phyloP scores from a whole-genome alignment of 257 asterid genomes.

The Jaltomata sinuosa region DNA sequence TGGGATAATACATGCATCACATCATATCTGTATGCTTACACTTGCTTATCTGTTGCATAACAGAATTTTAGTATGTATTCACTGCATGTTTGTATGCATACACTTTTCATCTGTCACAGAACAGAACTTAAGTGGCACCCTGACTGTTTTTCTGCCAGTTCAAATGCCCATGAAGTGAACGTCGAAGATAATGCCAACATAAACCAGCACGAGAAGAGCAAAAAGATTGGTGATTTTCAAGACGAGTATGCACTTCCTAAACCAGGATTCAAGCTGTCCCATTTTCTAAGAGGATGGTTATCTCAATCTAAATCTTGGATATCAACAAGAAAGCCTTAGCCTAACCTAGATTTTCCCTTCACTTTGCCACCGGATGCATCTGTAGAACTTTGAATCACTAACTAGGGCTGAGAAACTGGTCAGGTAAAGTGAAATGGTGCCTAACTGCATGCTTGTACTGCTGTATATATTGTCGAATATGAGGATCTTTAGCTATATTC shows the following conservation, averaged over 20 bases:
- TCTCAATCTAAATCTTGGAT: constrained; percentile 22
- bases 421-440: neutral
- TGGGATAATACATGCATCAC: neutral
- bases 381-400: neutral
- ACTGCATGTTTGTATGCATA: neutral
- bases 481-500: neutral
- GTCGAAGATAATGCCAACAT: neutral
- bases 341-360: neutral
- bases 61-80: neutral
- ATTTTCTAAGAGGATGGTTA: constrained; percentile 25
- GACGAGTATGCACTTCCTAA: constrained; percentile 10
- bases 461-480: neutral
- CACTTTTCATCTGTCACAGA: neutral
- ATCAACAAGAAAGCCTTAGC: neutral
- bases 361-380: neutral
- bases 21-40: neutral
- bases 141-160: neutral
- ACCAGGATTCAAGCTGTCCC: constrained; percentile 14
- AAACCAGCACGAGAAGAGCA: constrained; percentile 7
- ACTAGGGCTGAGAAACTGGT: neutral
- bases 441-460: neutral
- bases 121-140: neutral
- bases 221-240: neutral
- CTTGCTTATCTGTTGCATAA: neutral
- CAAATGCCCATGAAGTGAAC: neutral